Percentiles rank a stretch among this genome's conserved stretches.
Conservation (phyloP, 139 green algal genomes). For the Bryopsis sp. region DNA sequence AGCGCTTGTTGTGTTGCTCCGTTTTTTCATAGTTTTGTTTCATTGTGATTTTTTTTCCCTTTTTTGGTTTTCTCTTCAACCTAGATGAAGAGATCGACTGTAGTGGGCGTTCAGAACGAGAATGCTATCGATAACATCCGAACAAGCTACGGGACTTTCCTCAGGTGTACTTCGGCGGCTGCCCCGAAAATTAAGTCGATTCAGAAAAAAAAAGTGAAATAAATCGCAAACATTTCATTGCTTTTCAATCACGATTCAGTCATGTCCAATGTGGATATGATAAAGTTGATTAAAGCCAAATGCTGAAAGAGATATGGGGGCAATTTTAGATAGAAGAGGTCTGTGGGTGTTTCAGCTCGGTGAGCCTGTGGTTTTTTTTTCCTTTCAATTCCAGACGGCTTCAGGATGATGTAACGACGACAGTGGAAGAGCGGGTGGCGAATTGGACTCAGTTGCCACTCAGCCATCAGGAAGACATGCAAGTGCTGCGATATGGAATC, state of each 20-base stretch:
- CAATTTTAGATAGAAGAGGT: neutral
- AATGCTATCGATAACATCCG: conserved; percentile 50
- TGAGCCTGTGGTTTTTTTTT: too few relatives aligned
- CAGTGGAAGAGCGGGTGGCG: conserved; percentile 55
- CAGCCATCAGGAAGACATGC: conserved; percentile 73
- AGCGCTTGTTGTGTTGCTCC: neutral
- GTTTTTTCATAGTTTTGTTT: too few relatives aligned
- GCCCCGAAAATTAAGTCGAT: neutral
- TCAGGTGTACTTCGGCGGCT: conserved; percentile 29
- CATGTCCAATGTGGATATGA: neutral
- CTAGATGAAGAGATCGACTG: conserved; percentile 73
- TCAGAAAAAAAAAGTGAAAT: too few relatives aligned
- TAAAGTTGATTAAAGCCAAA: neutral
- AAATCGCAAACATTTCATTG: too few relatives aligned
- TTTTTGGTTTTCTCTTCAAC: conserved; percentile 1
- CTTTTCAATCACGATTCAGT: too few relatives aligned
- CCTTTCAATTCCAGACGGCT: conserved; percentile 29
- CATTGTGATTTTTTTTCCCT: neutral
- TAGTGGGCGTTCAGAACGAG: conserved; percentile 49
- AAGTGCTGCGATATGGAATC: conserved; percentile 63
- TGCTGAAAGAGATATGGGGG: neutral
- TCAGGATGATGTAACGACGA: conserved; percentile 45
- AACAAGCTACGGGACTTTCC: conserved; percentile 72
- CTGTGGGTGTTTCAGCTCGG: neutral
- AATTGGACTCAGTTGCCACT: conserved; percentile 62